These are phyloP conservation scores for Claviceps sp. DNA, from an alignment of 2,329 filamentous ascomycete genomes.

Conservation along the genomic window DNA sequence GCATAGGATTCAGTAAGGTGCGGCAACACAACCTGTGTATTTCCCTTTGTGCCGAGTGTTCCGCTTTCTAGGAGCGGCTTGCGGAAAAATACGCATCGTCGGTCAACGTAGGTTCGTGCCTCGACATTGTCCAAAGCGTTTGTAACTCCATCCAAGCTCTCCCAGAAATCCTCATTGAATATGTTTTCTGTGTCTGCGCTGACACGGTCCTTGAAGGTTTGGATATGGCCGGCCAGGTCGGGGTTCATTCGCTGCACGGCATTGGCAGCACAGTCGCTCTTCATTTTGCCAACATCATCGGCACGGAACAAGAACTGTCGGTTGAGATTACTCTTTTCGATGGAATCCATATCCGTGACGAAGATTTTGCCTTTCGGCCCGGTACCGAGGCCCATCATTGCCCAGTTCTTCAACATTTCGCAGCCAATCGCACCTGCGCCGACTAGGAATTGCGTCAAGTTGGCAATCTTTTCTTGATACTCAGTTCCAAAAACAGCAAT, in stretches of 20 bases:
- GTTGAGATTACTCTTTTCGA: slow-evolving; percentile 98
- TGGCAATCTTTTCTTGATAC: slow-evolving; percentile 86
- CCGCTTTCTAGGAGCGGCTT: slow-evolving; percentile 94
- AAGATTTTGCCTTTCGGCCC: slow-evolving; percentile 80
- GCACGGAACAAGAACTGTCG: slow-evolving; percentile 91
- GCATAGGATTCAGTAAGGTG: slow-evolving; percentile 93
- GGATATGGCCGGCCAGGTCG: slow-evolving; percentile 75
- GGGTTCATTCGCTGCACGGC: slow-evolving; percentile 96
- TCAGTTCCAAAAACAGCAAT: slow-evolving; percentile 91
- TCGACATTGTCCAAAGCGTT: slow-evolving; percentile 97
- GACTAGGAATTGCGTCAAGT: slow-evolving; percentile 85
- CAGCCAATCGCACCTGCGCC: slow-evolving; percentile 95
- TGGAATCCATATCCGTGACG: slow-evolving; percentile 96
- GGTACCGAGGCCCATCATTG: slow-evolving; percentile 89
- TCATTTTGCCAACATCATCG: slow-evolving; percentile 87
- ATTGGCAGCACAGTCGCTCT: slow-evolving; percentile 84
- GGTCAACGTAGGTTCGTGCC: slow-evolving; percentile 89
- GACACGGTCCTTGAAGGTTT: slow-evolving; percentile 76
- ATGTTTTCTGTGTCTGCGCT: slow-evolving; percentile 83
- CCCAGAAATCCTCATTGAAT: slow-evolving; percentile 92
- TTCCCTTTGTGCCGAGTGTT: slow-evolving; percentile 96
- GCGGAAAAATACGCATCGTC: slow-evolving; percentile 94
- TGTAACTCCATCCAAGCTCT: slow-evolving; percentile 74
- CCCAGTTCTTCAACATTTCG: slow-evolving; percentile 99
- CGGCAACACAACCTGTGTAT: slow-evolving; percentile 90